These are phyloP conservation scores for Penicillium daleae DNA, from an alignment of 495 filamentous ascomycete species.

Conservation along the genomic window DNA sequence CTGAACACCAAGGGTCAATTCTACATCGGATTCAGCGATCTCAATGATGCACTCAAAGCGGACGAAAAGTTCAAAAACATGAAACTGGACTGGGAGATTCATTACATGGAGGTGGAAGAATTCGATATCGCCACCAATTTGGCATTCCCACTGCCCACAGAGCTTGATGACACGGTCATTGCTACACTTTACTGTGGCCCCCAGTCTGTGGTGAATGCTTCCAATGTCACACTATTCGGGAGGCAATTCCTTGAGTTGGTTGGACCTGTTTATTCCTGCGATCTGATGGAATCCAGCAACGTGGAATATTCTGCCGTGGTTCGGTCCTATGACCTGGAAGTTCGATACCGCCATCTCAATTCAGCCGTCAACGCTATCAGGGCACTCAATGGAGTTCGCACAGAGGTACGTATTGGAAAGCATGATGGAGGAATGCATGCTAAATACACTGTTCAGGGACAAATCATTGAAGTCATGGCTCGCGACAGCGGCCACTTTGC, in stretches of 20 bases:
- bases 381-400: conserved; percentile 17
- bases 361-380: conserved; percentile 15
- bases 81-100: conserved; percentile 2
- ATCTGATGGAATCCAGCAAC: not conserved
- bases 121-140: not conserved
- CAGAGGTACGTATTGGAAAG: too few species aligned
- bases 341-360: conserved; percentile 3
- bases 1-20: conserved; percentile 16
- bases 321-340: conserved; percentile 9
- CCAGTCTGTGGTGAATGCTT: too few species aligned
- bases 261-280: not conserved
- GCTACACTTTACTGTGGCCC: too few species aligned
- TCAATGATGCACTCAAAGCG: not conserved
- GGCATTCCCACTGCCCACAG: too few species aligned
- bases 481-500: conserved; percentile 13
- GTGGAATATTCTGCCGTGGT: not conserved
- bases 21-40: conserved; percentile 14
- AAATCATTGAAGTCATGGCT: conserved; percentile 33
- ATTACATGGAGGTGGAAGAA: not conserved
- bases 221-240: too few species aligned
- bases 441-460: conserved; percentile 25
- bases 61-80: not conserved
- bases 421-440: not conserved
- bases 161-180: too few species aligned
- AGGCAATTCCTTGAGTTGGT: not conserved